Evolutionary conservation across 2,329 filamentous ascomycete genomes (phyloP), one percentile per base, ranked within the genome.

Genomic region (Clonostachys rosea): DNA sequence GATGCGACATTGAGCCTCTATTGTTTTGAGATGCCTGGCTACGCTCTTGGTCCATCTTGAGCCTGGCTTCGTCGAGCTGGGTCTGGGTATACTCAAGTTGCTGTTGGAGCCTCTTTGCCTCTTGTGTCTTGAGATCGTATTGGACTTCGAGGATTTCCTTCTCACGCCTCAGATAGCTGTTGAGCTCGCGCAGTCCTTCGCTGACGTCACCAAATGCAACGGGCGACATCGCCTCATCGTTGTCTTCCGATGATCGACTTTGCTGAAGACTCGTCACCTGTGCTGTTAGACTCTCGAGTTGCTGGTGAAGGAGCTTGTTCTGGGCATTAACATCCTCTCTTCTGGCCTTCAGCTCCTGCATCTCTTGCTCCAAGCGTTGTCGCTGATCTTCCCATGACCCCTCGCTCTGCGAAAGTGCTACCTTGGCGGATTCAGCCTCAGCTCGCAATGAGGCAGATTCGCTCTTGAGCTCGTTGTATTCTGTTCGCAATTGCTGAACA

Each of bases 61-160:
- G 76, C 34, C 89, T 84, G 7, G 87, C 81, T 56, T 96, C 91
- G 52, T 99, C 94, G 8, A 99, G 83, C 62, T 97, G 90, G 18
- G 82, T 82, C 58, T 94, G 89, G 9, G 86, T 78, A 61, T 96
- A 91, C 44, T 95, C 87, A 20, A 96, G 78, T 60, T 97, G 91
- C 58, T 96, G 90, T 59, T 92, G 89, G 40, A 96, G 69, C 46
- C 94, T 84, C 67, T 95, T 95, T 46, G 83, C 78, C 67, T 99
- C 94, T 57, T 95, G 89, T 1, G 84, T 78, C 58, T 92, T 91
- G 41, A 97, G 76, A 56, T 96, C 91, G 58, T 91, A 88, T 60
- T 97, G 92, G n/a, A 96, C 89, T 57, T 99, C 92, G 9, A 96
- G 79, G 54, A 99, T 97, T 63, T 97, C 94, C 73, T 97, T 99